Conservation (phyloP, 2,329 filamentous ascomycete species). For the Cercospora nicotianae region DNA sequence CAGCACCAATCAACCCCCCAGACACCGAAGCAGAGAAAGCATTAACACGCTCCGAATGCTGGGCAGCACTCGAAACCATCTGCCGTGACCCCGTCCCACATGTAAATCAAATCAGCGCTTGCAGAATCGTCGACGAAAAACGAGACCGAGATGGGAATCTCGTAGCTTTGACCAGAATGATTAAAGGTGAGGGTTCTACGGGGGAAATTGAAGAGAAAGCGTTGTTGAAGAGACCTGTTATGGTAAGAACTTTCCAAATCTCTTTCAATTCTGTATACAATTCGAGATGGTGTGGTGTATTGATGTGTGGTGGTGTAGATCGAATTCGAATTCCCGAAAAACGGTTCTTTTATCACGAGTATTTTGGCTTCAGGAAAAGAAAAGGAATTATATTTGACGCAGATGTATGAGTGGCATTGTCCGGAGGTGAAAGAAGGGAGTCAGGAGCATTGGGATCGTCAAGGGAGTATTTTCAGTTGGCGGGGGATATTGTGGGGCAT, state of each 20-base stretch:
- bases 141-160: conserved; percentile 3
- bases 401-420: conserved; percentile 14
- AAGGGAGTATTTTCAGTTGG: conserved; percentile 6
- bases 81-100: conserved; percentile 9
- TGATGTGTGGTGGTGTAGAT: not conserved
- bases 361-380: conserved; percentile 8
- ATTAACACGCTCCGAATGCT: conserved; percentile 2
- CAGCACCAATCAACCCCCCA: not conserved
- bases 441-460: conserved; percentile 8
- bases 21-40: not conserved
- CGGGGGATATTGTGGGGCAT: conserved; percentile 8
- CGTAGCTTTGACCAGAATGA: conserved; percentile 1
- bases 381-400: conserved; percentile 4
- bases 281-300: no score
- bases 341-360: conserved; percentile 8
- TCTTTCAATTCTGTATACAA: no score
- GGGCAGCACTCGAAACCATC: conserved; percentile 3
- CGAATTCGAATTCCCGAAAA: conserved; percentile 8
- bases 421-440: conserved; percentile 7
- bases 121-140: conserved; percentile 3
- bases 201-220: conserved; percentile 5
- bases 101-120: conserved; percentile 6
- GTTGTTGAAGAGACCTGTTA: conserved; percentile 12
- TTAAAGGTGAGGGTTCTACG: not conserved
- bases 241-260: no score